Base-by-base conservation (phyloP, 2,329 filamentous ascomycete species). In the Pseudogymnoascus sp. region DNA sequence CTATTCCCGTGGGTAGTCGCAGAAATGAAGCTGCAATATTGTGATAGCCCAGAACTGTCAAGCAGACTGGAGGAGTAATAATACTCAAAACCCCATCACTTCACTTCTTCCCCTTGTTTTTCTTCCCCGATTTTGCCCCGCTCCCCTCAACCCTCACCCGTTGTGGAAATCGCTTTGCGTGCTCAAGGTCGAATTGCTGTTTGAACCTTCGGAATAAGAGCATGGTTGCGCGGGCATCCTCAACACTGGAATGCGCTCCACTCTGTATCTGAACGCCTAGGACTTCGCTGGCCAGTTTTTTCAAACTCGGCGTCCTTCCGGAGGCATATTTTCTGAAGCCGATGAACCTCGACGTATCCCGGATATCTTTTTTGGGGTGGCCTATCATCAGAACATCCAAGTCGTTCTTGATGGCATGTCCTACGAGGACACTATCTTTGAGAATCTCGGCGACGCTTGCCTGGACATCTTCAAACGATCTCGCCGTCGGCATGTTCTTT, bases 211-310 rank as follows among this genome's bases (percentile, higher is more conserved):
- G 83, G 71, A 96, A 97, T 43, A 99, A 77, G 62, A 93, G 78
- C 92, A 99, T 97, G 0, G 92, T 88, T 4, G 90, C 91, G 67
- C 91, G 81, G 1, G 95, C 95, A 79, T 99, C 95, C 77, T 88
- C 80, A 66, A 88, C 77, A 73, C 86, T 89, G 1, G 85, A 88
- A 73, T 89, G 87, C 25, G 82, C 77, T 0, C 85, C 86, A 18
- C 74, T 77, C 67, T 89, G 87, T 61, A 89, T 88, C 59, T 87
- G 84, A 4, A 87, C 75, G 0, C 80, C 80, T 1, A 89, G 71
- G 6, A 88, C 71, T 70, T 86, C 79, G 63, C 78, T 77, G 1
- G 84, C 83, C 25, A 89, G 75, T 14, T 80, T 77, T 63, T 81
- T 79, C 68, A 95, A 72, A 5, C 85, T 84, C 2, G 90, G 90